A percentile compares a stretch with the other conserved stretches of the same genome.
These are phyloP conservation scores for Saturnispora galanensis DNA, from an alignment of 805 yeast genomes.

Conservation along the genomic window DNA sequence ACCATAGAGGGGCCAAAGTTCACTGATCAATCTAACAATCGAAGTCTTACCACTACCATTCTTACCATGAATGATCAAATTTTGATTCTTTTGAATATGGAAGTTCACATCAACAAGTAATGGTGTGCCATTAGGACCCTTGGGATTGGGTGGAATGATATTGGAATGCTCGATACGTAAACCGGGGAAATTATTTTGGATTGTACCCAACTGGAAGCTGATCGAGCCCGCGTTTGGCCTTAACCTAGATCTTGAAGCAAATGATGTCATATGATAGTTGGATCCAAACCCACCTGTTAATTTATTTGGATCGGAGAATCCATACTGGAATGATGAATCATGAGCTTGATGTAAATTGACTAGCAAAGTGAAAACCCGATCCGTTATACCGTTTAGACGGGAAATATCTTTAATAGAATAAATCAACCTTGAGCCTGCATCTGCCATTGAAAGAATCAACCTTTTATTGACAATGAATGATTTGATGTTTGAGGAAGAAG, in stretches of 20 bases:
- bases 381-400: slow-evolving; percentile 85
- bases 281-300: slow-evolving; percentile 25
- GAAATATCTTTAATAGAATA: slow-evolving; percentile 87
- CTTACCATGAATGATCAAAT: slow-evolving; percentile 71
- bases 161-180: slow-evolving; percentile 75
- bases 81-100: slow-evolving; percentile 52
- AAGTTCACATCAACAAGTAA: slow-evolving; percentile 56
- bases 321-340: slow-evolving; percentile 46
- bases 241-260: slow-evolving; percentile 23
- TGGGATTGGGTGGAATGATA: slow-evolving; percentile 61
- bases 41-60: slow-evolving; percentile 90
- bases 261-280: slow-evolving; percentile 21
- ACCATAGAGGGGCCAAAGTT: slow-evolving; percentile 79
- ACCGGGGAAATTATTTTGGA: slow-evolving; percentile 70
- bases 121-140: slow-evolving; percentile 49
- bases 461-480: slow-evolving; percentile 87
- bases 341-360: slow-evolving; percentile 78
- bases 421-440: slow-evolving; percentile 92
- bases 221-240: slow-evolving; percentile 3
- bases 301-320: slow-evolving; percentile 20
- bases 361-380: slow-evolving; percentile 67
- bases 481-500: slow-evolving; percentile 48
- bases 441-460: slow-evolving; percentile 82
- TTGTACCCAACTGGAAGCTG: slow-evolving; percentile 43
- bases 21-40: slow-evolving; percentile 73